Evolutionary conservation across 441 rosid genomes (phyloP), one percentile per base, ranked within the genome.

Genomic region (Pelargonium australe): DNA sequence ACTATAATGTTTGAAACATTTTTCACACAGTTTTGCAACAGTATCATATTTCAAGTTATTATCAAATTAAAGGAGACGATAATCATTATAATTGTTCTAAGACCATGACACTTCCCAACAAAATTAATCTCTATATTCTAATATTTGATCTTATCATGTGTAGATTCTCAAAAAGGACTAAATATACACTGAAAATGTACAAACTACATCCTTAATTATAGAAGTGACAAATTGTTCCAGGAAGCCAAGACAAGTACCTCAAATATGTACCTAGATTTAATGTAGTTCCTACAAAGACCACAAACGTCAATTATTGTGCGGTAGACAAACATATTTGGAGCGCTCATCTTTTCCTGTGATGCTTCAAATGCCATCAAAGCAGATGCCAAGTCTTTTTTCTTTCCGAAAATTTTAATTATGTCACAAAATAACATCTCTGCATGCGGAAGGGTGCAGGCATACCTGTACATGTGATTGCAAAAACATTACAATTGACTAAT

Each of bases 291-390:
- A 78, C 95, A 91, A 11, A 81, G 81, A 71, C 97, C 97, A 44
- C 95, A 89, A 66, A 79, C 84, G 72, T 94, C 97, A 66, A 94
- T 89, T 65, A 87, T 77, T 13, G 93, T 82, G 63, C 94, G 99
- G 77, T 71, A 88, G 62, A 88, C 75, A 74, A 82, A 88, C 97
- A 87, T 88, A 75, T 87, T 91, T 64, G 95, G 89, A 69, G 77
- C 75, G 61, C 47, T 75, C 70, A 85, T 71, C 73, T 80, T 75
- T 71, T 84, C 67, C 81, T 78, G 86, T 77, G 80, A 83, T 62
- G 81, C 85, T 80, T 91, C 94, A 79, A 85, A 94, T 19, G 88
- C 87, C 63, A 70, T 77, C 85, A 91, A 72, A 64, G 93, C 95
- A 69, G 95, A 88, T 34, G 70, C 84, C 85, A 91, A 73, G 68